These are phyloP conservation scores for Cicer pinnatifidum DNA, from an alignment of 306 rosid species.

Conservation along the genomic window DNA sequence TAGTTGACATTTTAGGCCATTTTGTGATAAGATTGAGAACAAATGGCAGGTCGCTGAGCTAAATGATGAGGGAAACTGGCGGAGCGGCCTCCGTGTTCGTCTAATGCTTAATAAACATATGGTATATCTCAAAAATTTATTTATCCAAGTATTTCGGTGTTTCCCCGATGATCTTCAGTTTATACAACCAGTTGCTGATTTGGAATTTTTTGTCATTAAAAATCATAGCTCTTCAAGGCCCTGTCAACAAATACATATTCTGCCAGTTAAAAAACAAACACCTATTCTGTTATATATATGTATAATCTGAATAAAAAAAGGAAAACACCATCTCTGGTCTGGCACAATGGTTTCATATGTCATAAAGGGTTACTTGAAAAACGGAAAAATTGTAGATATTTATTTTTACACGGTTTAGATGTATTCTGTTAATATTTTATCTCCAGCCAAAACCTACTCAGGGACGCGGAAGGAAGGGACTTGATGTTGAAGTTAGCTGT, in stretches of 20 bases:
- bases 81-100: slow-evolving; percentile 88
- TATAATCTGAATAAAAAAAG: slow-evolving; percentile 29
- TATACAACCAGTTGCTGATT: not conserved
- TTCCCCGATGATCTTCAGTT: slow-evolving; percentile 3
- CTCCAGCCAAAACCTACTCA: slow-evolving; percentile 73
- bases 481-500: slow-evolving; percentile 67
- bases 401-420: slow-evolving; percentile 32
- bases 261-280: not conserved
- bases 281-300: not conserved
- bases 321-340: slow-evolving; percentile 3
- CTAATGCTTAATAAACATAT: slow-evolving; percentile 70
- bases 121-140: slow-evolving; percentile 52
- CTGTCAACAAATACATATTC: slow-evolving; percentile 10
- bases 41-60: slow-evolving; percentile 78
- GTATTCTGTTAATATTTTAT: slow-evolving; percentile 38
- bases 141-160: slow-evolving; percentile 6
- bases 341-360: slow-evolving; percentile 23
- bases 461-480: slow-evolving; percentile 76
- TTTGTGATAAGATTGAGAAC: slow-evolving; percentile 40
- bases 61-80: slow-evolving; percentile 92
- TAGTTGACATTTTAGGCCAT: slow-evolving; percentile 29
- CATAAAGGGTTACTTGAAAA: slow-evolving; percentile 10
- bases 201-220: slow-evolving; percentile 11
- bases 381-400: not conserved
- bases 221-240: slow-evolving; percentile 17